Conservation (phyloP, 345 rosid species). For the Ceriops tagal region DNA sequence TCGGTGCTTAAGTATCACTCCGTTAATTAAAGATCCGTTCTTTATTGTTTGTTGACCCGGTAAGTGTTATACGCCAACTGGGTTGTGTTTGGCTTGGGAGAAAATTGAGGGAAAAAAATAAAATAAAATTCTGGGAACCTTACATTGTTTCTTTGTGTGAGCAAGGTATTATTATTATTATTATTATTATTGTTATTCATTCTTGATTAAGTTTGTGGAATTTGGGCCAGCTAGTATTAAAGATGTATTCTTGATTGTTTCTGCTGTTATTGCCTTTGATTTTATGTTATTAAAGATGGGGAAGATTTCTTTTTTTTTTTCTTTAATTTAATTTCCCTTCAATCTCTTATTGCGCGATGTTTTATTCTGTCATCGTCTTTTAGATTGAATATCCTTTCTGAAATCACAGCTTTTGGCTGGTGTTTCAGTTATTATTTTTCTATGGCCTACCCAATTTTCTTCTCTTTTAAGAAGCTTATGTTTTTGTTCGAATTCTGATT, state of each 20-base stretch:
- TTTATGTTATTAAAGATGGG: too few relatives aligned
- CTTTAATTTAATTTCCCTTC: too few relatives aligned
- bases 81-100: slow-evolving; percentile 15
- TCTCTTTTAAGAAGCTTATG: too few relatives aligned
- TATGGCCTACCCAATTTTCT: not conserved
- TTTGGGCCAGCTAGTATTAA: not conserved
- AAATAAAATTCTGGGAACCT: not conserved
- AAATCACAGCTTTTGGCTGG: not conserved
- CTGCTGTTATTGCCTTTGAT: not conserved
- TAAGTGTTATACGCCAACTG: slow-evolving; percentile 12
- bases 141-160: not conserved
- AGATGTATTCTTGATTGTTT: too few relatives aligned
- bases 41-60: slow-evolving; percentile 7
- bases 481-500: not conserved
- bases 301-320: too few relatives aligned
- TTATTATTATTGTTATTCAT: not conserved
- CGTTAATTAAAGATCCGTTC: not conserved
- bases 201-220: not conserved
- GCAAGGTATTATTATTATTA: not conserved
- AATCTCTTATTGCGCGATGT: too few relatives aligned
- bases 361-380: too few relatives aligned
- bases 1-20: not conserved
- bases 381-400: not conserved
- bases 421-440: not conserved
- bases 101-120: not conserved